phyloP scores from a whole-genome alignment of 23 red algal species.

The Cyanidium caldarium region DNA sequence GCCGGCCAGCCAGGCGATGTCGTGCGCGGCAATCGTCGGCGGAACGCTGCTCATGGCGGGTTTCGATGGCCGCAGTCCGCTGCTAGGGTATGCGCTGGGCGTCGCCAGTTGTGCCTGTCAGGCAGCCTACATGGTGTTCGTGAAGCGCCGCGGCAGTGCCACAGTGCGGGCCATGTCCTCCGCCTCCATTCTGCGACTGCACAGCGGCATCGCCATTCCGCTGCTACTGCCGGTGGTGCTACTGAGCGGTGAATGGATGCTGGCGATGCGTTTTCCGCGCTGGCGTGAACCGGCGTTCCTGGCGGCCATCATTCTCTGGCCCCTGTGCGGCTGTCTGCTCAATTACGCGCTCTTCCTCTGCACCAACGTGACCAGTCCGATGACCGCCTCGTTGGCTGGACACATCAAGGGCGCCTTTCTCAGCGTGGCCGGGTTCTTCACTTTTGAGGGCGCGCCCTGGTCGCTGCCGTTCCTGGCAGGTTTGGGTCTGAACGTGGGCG shows the following conservation, averaged over 20 bases:
- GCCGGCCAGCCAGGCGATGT: conserved; percentile 8
- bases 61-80: conserved; percentile 24
- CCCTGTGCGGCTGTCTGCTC: conserved; percentile 47
- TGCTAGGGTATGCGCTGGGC: conserved; percentile 40
- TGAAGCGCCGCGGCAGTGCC: conserved; percentile 56
- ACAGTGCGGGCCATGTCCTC: conserved; percentile 26
- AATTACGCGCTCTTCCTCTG: conserved; percentile 83
- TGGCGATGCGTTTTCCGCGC: conserved; percentile 9
- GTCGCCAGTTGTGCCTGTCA: conserved; percentile 59
- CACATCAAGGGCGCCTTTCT: conserved; percentile 75
- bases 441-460: conserved; percentile 60
- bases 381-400: conserved; percentile 55
- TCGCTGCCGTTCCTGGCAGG: conserved; percentile 29
- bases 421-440: conserved; percentile 62
- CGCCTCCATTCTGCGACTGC: conserved; percentile 56
- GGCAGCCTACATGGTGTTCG: conserved; percentile 60
- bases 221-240: conserved; percentile 31
- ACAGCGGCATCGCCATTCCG: conserved; percentile 53
- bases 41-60: conserved; percentile 56
- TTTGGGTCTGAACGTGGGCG: conserved; percentile 43
- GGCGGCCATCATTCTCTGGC: conserved; percentile 24
- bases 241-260: conserved; percentile 31
- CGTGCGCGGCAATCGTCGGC: conserved; percentile 40
- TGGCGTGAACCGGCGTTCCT: conserved; percentile 39
- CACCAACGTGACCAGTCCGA: conserved; percentile 62